Evolutionary conservation across 108 stramenopile species (phyloP).

Genomic region (Fragilariopsis cylindrus): DNA sequence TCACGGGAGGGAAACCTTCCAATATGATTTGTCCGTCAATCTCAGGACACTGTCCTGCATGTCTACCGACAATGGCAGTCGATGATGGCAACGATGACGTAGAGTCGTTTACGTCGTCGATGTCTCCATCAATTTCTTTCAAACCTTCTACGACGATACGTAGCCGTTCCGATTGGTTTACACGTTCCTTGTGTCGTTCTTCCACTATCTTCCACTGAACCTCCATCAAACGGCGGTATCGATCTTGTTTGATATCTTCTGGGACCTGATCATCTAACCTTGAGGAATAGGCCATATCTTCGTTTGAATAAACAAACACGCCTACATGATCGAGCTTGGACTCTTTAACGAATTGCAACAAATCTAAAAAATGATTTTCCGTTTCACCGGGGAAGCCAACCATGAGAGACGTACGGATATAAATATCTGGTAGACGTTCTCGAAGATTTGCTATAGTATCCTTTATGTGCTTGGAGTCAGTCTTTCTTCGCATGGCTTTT

Average conservation of each 20-base stretch:
- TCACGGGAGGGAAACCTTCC: slow-evolving; percentile 21
- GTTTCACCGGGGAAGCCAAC: slow-evolving; percentile 88
- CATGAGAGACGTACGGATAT: slow-evolving; percentile 76
- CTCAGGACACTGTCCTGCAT: slow-evolving; percentile 52
- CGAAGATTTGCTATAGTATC: slow-evolving; percentile 41
- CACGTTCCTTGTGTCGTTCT: slow-evolving; percentile 27
- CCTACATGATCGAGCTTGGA: slow-evolving; percentile 44
- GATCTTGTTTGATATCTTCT: slow-evolving; percentile 76
- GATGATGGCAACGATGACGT: neutral
- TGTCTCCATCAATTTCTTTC: slow-evolving; percentile 4
- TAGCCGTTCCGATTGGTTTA: slow-evolving; percentile 20
- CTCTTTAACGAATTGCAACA: slow-evolving; percentile 68
- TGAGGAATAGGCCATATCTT: slow-evolving; percentile 41
- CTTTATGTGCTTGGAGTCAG: slow-evolving; percentile 27
- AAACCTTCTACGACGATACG: slow-evolving; percentile 45
- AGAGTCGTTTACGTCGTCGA: slow-evolving; percentile 3
- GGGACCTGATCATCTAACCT: slow-evolving; percentile 49
- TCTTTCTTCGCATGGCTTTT: slow-evolving; percentile 39
- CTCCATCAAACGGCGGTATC: slow-evolving; percentile 46
- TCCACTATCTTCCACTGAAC: slow-evolving; percentile 37
- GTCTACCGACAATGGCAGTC: slow-evolving; percentile 35
- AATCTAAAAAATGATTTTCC: slow-evolving; percentile 73
- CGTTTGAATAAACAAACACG: slow-evolving; percentile 39
- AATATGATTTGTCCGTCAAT: slow-evolving; percentile 48
- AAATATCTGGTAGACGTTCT: slow-evolving; percentile 56